Base-by-base conservation (phyloP, 352 stramenopile genomes). In the Phytophthora sojae region DNA sequence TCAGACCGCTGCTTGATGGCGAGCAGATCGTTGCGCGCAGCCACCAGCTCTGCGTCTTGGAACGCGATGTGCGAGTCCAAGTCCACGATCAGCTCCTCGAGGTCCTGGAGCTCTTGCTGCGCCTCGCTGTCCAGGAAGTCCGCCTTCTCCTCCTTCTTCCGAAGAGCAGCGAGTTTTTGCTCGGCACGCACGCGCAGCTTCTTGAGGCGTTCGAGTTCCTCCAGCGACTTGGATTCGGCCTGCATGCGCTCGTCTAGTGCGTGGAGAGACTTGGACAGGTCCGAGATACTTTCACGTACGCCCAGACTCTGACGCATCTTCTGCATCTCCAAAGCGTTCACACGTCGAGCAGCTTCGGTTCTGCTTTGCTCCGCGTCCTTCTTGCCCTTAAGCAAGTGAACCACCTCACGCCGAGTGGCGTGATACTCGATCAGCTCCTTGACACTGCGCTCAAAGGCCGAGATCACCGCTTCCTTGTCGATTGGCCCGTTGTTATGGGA, bases 291-390 rank as follows among this genome's bases (percentile, higher is more conserved):
- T 57, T 92, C 80, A 11, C 84, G 82, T 15, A 96, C 67, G 0
- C 80, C 85, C 29, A 96, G 59, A 23, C 85, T 94, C 57, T 93
- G 85, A 0, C 89, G 81, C 67, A 96, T 73, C 60, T 91, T 92
- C 35, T 94, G 81, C 87, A 96, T 93, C 66, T 96, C 87, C n/a
- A 96, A 64, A 3, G 84, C 82, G 37, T 82, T 93, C 23, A 93
- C 63, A 14, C 86, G 86, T 4, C 72, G 71, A 26, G 71, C 68
- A 0, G 83, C 83, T 59, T 93, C 86, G 15, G 78, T 80, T 23
- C 88, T 88, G 55, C 75, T 87, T 0, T 83, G 75, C 57, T 92
- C 75, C 0, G 86, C 80, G 7, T 79, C 73, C 50, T 92, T 86
- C 61, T 92, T 94, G 21, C 87, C 84, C 30, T 88, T 87, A 1